Percentiles rank a stretch among this genome's conserved stretches.
phyloP scores from a whole-genome alignment of 176 grass and related monocot species.

The Echinochloa phyllopogon region DNA sequence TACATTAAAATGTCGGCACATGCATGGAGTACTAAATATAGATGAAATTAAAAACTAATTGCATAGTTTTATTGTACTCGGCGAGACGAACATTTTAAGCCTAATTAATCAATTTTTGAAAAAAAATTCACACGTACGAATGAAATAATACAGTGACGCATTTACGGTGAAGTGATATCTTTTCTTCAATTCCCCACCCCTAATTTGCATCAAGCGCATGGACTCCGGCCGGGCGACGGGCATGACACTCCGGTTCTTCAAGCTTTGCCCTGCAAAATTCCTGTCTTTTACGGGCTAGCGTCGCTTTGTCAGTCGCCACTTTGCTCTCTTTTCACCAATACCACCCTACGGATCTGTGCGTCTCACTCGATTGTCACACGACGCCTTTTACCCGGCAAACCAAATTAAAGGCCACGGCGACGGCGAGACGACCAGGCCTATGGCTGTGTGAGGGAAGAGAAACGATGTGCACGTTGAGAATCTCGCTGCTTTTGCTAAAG shows the following conservation, averaged over 20 bases:
- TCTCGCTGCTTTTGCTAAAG: slow-evolving; percentile 20
- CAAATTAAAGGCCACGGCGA: not conserved
- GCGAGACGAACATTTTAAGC: no score
- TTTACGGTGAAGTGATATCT: no score
- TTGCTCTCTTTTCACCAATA: slow-evolving; percentile 5
- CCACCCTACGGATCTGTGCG: slow-evolving; percentile 3
- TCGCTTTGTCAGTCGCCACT: slow-evolving; percentile 14
- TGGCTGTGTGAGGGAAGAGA: not conserved
- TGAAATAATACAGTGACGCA: no score
- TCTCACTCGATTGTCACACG: slow-evolving; percentile 21
- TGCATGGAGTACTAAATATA: no score
- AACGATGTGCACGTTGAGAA: slow-evolving; percentile 29
- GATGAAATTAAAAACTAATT: no score
- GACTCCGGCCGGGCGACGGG: no score
- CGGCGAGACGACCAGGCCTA: not conserved
- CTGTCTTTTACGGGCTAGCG: slow-evolving; percentile 1
- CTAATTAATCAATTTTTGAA: no score
- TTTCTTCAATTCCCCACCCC: no score
- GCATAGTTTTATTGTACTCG: no score
- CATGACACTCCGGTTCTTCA: not conserved
- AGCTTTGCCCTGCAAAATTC: slow-evolving; percentile 17
- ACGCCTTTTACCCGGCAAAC: not conserved
- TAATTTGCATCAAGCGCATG: no score
- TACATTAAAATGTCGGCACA: no score
- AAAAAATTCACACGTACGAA: no score